phyloP scores from a whole-genome alignment of 305 asterid species.

The Fraxinus sp. region DNA sequence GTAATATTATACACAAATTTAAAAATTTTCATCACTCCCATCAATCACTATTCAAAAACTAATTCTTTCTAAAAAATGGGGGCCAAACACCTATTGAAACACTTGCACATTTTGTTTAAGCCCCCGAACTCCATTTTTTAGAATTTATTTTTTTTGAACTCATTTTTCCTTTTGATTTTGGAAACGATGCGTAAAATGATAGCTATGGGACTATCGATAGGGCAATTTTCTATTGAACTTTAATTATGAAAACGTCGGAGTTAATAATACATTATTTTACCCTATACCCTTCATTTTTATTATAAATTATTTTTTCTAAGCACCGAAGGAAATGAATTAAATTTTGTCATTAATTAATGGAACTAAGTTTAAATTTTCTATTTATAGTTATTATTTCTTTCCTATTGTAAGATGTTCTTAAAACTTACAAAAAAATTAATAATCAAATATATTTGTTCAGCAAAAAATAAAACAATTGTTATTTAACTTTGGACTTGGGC shows the following conservation, averaged over 20 bases:
- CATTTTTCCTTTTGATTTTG: background rate
- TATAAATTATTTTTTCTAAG: background rate
- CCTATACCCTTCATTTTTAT: background rate
- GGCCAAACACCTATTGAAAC: too few species aligned
- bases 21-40: too few species aligned
- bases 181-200: background rate
- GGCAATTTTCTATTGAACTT: background rate
- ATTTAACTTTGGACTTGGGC: background rate
- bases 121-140: too few species aligned
- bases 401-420: background rate
- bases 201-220: background rate
- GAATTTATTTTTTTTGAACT: background rate
- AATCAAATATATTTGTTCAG: background rate
- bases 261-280: background rate
- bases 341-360: background rate
- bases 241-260: background rate
- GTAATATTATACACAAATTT: too few species aligned
- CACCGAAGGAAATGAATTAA: background rate
- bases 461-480: background rate
- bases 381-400: background rate
- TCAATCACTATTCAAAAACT: too few species aligned
- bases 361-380: background rate
- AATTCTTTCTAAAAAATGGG: too few species aligned
- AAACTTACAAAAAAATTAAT: background rate
- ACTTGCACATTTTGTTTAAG: too few species aligned